A percentile compares a stretch with the other conserved stretches of the same genome.
phyloP scores from a whole-genome alignment of 2,329 filamentous ascomycete species.

The Hypoxylon sp. region DNA sequence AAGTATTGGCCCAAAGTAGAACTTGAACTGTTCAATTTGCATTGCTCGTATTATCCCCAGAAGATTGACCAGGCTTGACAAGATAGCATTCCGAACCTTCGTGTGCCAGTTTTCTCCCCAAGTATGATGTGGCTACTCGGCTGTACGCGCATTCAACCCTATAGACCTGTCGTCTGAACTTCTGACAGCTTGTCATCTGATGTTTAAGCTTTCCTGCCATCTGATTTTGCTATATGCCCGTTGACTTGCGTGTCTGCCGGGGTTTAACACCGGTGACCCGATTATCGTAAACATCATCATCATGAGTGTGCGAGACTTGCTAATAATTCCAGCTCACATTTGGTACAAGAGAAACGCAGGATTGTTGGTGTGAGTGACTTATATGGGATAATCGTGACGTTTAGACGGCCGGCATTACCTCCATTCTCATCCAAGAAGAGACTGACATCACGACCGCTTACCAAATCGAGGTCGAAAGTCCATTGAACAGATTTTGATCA shows the following conservation, averaged over 20 bases:
- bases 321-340: background rate
- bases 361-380: background rate
- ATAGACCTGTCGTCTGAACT: slow-evolving; percentile 30
- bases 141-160: slow-evolving; percentile 23
- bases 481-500: background rate
- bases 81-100: slow-evolving; percentile 14
- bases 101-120: slow-evolving; percentile 18
- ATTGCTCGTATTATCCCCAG: background rate
- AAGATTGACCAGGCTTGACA: slow-evolving; percentile 6
- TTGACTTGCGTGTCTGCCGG: background rate
- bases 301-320: background rate
- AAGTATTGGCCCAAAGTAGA: background rate
- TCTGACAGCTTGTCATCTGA: slow-evolving; percentile 28
- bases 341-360: background rate
- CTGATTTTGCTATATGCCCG: slow-evolving; percentile 13
- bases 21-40: background rate
- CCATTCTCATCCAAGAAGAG: background rate
- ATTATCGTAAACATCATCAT: background rate
- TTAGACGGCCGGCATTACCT: background rate
- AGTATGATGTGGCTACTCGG: slow-evolving; percentile 20
- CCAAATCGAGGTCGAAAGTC: background rate
- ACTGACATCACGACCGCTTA: background rate
- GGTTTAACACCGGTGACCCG: background rate
- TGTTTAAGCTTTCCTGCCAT: slow-evolving; percentile 23
- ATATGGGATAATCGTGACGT: background rate